phyloP scores from a whole-genome alignment of 1,139 yeast species.

The Pichia sp. region DNA sequence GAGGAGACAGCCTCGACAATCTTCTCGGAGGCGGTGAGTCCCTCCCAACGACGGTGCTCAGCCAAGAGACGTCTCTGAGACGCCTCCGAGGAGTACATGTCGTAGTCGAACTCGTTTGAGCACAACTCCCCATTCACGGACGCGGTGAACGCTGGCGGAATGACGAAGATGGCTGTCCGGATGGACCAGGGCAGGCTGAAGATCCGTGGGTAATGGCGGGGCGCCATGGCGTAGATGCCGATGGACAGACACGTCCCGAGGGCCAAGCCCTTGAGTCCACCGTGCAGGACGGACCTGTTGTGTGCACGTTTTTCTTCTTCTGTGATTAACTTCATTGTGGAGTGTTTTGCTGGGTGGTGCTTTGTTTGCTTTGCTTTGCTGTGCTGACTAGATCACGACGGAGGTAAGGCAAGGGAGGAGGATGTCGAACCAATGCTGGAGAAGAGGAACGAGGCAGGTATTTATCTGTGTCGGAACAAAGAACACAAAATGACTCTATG shows the following conservation, averaged over 20 bases:
- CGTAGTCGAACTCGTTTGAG: conserved; percentile 50
- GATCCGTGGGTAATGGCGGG: conserved; percentile 41
- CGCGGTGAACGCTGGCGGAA: conserved; percentile 55
- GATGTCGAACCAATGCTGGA: too few species aligned
- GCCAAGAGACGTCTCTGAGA: conserved; percentile 37
- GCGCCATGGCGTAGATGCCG: conserved; percentile 42
- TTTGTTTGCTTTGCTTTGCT: neutral
- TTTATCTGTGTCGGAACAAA: too few species aligned
- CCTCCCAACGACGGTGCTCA: conserved; percentile 50
- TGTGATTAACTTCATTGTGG: conserved; percentile 61
- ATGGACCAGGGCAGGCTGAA: conserved; percentile 47
- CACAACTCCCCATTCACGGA: conserved; percentile 58
- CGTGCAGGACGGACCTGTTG: conserved; percentile 48
- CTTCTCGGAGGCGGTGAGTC: conserved; percentile 36
- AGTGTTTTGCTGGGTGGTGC: neutral
- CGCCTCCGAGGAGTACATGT: conserved; percentile 41
- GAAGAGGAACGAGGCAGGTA: too few species aligned
- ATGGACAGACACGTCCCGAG: conserved; percentile 53
- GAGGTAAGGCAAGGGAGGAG: too few species aligned
- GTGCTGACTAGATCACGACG: neutral
- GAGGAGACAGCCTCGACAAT: conserved; percentile 33
- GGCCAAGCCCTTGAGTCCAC: conserved; percentile 59
- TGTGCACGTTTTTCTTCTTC: conserved; percentile 66
- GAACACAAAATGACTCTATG: too few species aligned
- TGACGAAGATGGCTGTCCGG: conserved; percentile 52